These are phyloP conservation scores for Fistulinella prunicolor DNA, from an alignment of 768 basidiomycete genomes.

Conservation along the genomic window DNA sequence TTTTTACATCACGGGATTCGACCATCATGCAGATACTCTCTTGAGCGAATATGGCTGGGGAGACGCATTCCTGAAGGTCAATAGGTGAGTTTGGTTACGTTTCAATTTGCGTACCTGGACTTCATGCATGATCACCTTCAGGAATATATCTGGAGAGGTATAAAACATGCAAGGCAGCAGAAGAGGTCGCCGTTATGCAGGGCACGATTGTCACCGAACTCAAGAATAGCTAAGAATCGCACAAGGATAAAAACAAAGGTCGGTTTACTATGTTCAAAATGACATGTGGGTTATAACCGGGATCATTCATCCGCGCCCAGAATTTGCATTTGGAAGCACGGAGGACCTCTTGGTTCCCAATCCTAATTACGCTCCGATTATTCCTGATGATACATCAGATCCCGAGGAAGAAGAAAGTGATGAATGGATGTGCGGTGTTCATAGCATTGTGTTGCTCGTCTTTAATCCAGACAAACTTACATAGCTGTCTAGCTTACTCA, in stretches of 20 bases:
- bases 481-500: too few relatives aligned
- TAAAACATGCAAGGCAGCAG: constrained; percentile 60
- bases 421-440: too few relatives aligned
- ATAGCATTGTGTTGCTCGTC: constrained; percentile 9
- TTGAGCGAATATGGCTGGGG: constrained; percentile 91
- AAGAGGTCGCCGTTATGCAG: constrained; percentile 59
- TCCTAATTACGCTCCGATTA: constrained; percentile 51
- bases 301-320: constrained; percentile 4
- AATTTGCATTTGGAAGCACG: constrained; percentile 30
- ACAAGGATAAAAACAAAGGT: constrained; percentile 47
- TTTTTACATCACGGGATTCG: constrained; percentile 90
- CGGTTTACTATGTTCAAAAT: constrained; percentile 4
- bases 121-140: not conserved
- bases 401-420: constrained; percentile 13
- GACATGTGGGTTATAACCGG: not conserved
- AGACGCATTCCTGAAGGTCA: constrained; percentile 81
- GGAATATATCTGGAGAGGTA: constrained; percentile 67
- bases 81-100: constrained; percentile 45
- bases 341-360: constrained; percentile 68
- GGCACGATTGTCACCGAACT: constrained; percentile 68
- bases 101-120: not conserved
- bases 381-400: constrained; percentile 17
- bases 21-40: constrained; percentile 73
- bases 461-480: too few relatives aligned
- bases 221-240: constrained; percentile 55